phyloP scores from a whole-genome alignment of 306 rosid species.

The Cucumis cinereus region DNA sequence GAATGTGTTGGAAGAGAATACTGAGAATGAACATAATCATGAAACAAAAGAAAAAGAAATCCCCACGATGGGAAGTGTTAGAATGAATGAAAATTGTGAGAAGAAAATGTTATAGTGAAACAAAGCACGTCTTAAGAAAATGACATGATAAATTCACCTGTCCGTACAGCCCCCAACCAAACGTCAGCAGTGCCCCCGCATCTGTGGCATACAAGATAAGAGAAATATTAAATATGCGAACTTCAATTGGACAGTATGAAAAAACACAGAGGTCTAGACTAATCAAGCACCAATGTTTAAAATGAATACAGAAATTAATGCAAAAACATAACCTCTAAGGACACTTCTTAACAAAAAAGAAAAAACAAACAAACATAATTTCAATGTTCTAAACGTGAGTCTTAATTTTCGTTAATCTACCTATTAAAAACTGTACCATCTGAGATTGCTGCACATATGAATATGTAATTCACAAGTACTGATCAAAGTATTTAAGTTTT shows the following conservation, averaged over 20 bases:
- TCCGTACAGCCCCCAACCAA: slow-evolving; percentile 97
- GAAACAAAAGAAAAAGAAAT: neutral
- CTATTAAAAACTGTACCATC: neutral
- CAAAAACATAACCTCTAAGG: neutral
- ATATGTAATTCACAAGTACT: neutral
- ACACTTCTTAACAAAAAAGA: neutral
- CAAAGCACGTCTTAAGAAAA: neutral
- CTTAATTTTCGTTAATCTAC: neutral
- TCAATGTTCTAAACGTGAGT: neutral
- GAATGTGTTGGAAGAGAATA: neutral
- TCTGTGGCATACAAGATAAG: slow-evolving; percentile 28
- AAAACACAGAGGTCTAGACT: neutral
- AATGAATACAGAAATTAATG: neutral
- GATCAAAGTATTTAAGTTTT: neutral
- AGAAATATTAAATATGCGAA: slow-evolving; percentile 5
- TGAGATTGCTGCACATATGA: neutral
- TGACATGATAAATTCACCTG: slow-evolving; percentile 55
- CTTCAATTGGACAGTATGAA: slow-evolving; percentile 1
- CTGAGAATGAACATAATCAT: neutral
- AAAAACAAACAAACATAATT: too few species aligned
- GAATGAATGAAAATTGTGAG: neutral
- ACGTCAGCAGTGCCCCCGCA: slow-evolving; percentile 80
- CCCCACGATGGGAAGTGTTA: neutral
- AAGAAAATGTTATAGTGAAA: neutral
- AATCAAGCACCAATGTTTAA: neutral